These are phyloP conservation scores for Plantago coronopus DNA, from an alignment of 305 asterid species.

Conservation along the genomic window DNA sequence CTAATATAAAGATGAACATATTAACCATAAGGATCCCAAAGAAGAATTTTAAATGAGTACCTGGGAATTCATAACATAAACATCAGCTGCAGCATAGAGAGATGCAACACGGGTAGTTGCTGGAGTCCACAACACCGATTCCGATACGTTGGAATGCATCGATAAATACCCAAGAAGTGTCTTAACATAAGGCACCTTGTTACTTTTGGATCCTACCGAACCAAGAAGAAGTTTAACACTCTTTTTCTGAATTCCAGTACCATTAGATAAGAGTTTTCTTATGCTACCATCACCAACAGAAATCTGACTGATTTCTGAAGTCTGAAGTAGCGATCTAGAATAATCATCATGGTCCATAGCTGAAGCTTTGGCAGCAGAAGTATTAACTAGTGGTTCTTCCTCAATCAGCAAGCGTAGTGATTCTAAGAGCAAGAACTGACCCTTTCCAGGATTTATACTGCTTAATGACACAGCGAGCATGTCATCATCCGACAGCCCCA, in stretches of 20 bases:
- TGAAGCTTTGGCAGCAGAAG: conserved; percentile 30
- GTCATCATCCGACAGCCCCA: conserved; percentile 77
- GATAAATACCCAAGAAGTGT: conserved; percentile 63
- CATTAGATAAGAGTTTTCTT: conserved; percentile 37
- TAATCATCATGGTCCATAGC: conserved; percentile 43
- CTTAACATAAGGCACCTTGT: conserved; percentile 75
- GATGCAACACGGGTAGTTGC: conserved; percentile 92
- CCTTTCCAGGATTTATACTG: conserved; percentile 97
- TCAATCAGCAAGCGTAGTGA: conserved; percentile 57
- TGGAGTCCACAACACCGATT: conserved; percentile 89
- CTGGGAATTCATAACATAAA: conserved; percentile 95
- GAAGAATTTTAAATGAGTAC: conserved; percentile 24
- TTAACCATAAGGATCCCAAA: neutral
- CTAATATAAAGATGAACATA: no score
- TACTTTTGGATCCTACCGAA: conserved; percentile 93
- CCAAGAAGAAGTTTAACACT: conserved; percentile 79
- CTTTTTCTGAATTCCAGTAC: conserved; percentile 29
- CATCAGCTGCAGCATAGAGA: conserved; percentile 94
- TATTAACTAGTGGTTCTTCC: conserved; percentile 29
- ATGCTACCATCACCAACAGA: conserved; percentile 26
- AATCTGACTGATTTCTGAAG: conserved; percentile 22
- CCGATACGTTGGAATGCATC: conserved; percentile 56
- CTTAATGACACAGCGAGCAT: conserved; percentile 74
- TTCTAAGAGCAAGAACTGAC: conserved; percentile 84
- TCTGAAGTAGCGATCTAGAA: conserved; percentile 53